Base-by-base conservation (phyloP, 2,329 filamentous ascomycete species). In the Ascochyta pisi region DNA sequence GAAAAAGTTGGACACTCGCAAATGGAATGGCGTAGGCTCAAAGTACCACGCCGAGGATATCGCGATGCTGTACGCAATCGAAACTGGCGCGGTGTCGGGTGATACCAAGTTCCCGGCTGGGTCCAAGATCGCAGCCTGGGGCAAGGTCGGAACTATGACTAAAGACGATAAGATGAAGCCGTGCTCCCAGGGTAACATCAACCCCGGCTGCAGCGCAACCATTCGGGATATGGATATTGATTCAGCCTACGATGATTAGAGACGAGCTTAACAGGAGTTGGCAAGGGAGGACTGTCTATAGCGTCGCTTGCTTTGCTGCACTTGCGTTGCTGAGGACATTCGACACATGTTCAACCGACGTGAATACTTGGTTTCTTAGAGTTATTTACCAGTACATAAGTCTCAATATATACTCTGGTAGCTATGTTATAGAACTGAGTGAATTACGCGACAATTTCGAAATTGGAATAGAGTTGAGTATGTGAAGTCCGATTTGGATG, bases 1-100 rank as follows among this genome's bases (percentile, higher is more conserved):
- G 19, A 19, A 19, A 19, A 19, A 19, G 19, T 19, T 19, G 19
- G 19, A 19, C 19, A 19, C 19, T 19, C 19, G 19, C 3, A 19
- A 19, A 19, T 19, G 19, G 19, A 19, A 19, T 19, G 19, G 19
- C 19, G 19, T 19, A 19, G 19, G 19, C 19, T 19, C 19, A 3
- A 19, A 19, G 16, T 44, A 44, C 16, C 41, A 44, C n/a, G 41
- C 41, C 16, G 41, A 44, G 41, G 41, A 44, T 23, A 19, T 44
- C 16, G 41, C 41, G 9, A 44, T 44, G 41, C 15, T 44, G 29
- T 15, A 23, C 16, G 29, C 41, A 34, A 44, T 44, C 15, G 41
- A 44, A 15, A 4, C n/a, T 1, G 41, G 27, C 6, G 41, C 27
- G 16, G 16, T 15, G 12, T 23, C 33, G 27, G 27, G 41, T 23